Percentiles rank a stretch among this genome's conserved stretches.
Evolutionary conservation across 352 stramenopile species (phyloP).

Genomic region (Phytopythium helicoides): DNA sequence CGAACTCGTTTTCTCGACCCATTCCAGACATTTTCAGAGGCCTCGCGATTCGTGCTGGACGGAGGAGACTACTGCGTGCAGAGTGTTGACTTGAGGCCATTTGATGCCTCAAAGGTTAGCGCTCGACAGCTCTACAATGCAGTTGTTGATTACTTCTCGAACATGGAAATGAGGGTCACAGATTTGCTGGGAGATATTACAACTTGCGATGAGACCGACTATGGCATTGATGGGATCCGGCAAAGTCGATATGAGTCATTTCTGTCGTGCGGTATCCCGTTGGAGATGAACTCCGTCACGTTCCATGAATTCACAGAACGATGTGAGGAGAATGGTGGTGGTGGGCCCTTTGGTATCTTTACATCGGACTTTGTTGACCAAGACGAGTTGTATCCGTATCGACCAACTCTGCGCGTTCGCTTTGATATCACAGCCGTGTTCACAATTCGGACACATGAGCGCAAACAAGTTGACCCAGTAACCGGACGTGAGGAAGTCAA

Average conservation of each 20-base stretch:
- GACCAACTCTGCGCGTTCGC: constrained; percentile 15
- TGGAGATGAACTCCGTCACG: too few species aligned
- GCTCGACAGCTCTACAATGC: constrained; percentile 39
- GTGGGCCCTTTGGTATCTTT: constrained; percentile 22
- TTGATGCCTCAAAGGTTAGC: constrained; percentile 19
- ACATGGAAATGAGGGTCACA: too few species aligned
- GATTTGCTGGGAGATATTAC: too few species aligned
- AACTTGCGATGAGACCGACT: too few species aligned
- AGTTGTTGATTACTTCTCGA: too few species aligned
- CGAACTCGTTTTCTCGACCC: constrained; percentile 22
- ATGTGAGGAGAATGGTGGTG: constrained; percentile 11
- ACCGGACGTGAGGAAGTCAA: too few species aligned
- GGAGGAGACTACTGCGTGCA: constrained; percentile 24
- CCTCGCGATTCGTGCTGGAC: constrained; percentile 21
- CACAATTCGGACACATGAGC: too few species aligned
- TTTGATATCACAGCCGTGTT: too few species aligned
- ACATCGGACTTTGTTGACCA: constrained; percentile 31
- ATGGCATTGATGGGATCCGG: too few species aligned
- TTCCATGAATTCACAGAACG: constrained; percentile 21
- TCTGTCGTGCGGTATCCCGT: too few species aligned
- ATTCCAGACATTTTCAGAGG: constrained; percentile 22
- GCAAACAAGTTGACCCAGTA: too few species aligned
- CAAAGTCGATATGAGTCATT: too few species aligned
- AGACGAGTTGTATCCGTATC: constrained; percentile 43
- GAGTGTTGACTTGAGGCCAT: constrained; percentile 19